Evolutionary conservation across 2,329 filamentous ascomycete genomes (phyloP).

Genomic region (Gyromitra esculenta): DNA sequence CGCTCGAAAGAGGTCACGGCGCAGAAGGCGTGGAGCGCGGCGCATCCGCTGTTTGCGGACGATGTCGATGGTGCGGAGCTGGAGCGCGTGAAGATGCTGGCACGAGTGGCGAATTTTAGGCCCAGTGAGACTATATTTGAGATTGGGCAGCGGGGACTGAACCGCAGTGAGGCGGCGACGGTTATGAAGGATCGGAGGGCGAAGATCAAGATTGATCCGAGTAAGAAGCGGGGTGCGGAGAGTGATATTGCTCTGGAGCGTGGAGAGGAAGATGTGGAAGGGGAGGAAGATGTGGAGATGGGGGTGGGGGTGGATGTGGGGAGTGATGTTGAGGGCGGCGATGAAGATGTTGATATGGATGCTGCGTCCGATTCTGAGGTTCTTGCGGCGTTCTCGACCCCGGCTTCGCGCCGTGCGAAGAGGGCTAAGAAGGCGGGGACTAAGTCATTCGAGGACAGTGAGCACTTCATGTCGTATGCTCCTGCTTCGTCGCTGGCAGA

Average conservation of each 20-base stretch:
- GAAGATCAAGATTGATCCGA: constrained; percentile 66
- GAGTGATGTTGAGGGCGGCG: constrained; percentile 61
- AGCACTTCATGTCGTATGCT: constrained; percentile 96
- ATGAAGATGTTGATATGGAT: constrained; percentile 66
- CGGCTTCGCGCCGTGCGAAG: constrained; percentile 62
- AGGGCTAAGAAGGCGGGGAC: constrained; percentile 61
- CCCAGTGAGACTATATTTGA: constrained; percentile 98
- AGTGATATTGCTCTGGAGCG: constrained; percentile 62
- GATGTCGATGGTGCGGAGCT: constrained; percentile 73
- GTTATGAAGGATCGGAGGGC: constrained; percentile 78
- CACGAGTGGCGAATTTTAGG: constrained; percentile 85
- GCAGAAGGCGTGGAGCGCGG: constrained; percentile 74
- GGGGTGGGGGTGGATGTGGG: constrained; percentile 60
- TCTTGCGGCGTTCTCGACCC: constrained; percentile 75
- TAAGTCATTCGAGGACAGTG: constrained; percentile 77
- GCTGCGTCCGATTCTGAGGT: constrained; percentile 71
- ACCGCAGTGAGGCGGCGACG: constrained; percentile 73
- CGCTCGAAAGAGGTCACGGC: constrained; percentile 80
- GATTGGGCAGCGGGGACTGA: constrained; percentile 77
- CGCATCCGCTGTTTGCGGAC: constrained; percentile 83
- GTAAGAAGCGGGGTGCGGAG: constrained; percentile 35
- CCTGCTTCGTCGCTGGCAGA: constrained; percentile 84
- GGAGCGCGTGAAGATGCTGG: constrained; percentile 84
- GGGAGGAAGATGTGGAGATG: constrained; percentile 59
- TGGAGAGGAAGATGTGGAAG: constrained; percentile 61